A percentile compares a stretch with the other conserved stretches of the same genome.
These are phyloP conservation scores for Lentinula guzmanii DNA, from an alignment of 768 basidiomycete genomes.

Conservation along the genomic window DNA sequence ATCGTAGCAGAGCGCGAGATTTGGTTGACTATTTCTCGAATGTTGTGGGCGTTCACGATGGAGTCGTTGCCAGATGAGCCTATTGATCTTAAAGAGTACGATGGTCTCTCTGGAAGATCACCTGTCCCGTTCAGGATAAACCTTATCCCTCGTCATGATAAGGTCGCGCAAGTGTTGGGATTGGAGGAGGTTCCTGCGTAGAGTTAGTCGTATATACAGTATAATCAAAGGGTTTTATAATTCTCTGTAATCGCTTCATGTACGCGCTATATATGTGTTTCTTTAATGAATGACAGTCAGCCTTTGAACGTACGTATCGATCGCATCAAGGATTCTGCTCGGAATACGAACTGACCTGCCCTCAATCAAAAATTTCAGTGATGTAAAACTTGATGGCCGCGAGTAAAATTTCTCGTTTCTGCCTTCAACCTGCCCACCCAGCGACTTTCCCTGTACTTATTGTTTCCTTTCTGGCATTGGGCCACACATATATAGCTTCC, in stretches of 20 bases:
- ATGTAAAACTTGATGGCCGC: neutral
- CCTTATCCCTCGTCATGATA: conserved; percentile 11
- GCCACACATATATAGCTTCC: too few species aligned
- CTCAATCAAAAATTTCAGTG: neutral
- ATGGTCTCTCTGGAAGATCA: conserved; percentile 25
- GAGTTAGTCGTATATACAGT: neutral
- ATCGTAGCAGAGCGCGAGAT: conserved; percentile 28
- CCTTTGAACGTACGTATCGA: too few species aligned
- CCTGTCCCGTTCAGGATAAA: conserved; percentile 23
- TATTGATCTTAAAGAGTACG: conserved; percentile 26
- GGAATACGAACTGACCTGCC: neutral
- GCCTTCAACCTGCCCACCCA: too few species aligned
- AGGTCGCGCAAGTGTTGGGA: conserved; percentile 9
- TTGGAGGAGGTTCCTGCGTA: conserved; percentile 1
- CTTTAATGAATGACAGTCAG: too few species aligned
- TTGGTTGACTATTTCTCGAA: conserved; percentile 26
- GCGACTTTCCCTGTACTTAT: too few species aligned
- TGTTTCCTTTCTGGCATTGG: too few species aligned
- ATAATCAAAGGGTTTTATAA: too few species aligned
- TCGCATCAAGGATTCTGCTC: neutral
- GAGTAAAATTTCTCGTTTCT: neutral
- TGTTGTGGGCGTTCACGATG: conserved; percentile 28
- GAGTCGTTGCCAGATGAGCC: conserved; percentile 22
- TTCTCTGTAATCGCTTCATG: too few species aligned
- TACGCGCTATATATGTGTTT: too few species aligned